Evolutionary conservation across 2,329 filamentous ascomycete species (phyloP).

Genomic region (Bipolaris oryzae): DNA sequence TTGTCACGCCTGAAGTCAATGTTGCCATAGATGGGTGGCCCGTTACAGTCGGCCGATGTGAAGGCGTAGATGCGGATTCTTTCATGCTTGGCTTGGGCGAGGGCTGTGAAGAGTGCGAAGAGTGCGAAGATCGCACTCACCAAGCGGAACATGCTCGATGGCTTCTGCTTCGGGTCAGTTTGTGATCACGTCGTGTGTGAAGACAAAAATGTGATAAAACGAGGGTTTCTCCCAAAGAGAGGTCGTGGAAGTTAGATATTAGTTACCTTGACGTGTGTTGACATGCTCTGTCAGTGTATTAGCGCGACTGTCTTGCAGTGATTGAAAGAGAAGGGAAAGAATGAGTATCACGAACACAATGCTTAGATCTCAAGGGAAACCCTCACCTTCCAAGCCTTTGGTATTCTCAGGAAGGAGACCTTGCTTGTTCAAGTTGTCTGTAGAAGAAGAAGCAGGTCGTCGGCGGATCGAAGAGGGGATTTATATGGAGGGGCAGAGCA

Average conservation of each 20-base stretch:
- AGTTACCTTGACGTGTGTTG: no score
- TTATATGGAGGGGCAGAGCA: no score
- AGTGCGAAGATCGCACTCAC: slow-evolving; percentile 23
- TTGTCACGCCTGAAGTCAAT: slow-evolving; percentile 26
- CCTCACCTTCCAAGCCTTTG: no score
- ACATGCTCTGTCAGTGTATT: no score
- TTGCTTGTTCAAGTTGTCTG: no score
- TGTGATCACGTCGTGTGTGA: not conserved
- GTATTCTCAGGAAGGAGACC: no score
- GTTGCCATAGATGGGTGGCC: slow-evolving; percentile 17
- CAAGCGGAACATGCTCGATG: slow-evolving; percentile 20
- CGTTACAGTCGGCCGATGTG: slow-evolving; percentile 23
- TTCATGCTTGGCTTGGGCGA: slow-evolving; percentile 21
- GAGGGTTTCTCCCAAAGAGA: not conserved
- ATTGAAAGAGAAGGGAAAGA: no score
- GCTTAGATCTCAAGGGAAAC: no score
- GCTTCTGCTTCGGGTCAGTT: not conserved
- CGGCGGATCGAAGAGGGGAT: no score
- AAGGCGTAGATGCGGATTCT: slow-evolving; percentile 26
- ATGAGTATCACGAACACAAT: no score
- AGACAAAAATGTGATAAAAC: not conserved
- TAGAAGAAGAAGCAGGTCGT: no score
- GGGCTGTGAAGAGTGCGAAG: slow-evolving; percentile 9
- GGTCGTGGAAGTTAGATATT: not conserved
- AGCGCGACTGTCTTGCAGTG: no score